Percentiles rank a stretch among this genome's conserved stretches.
phyloP scores from a whole-genome alignment of 805 yeast genomes.

The Myxozyma sirexii region DNA sequence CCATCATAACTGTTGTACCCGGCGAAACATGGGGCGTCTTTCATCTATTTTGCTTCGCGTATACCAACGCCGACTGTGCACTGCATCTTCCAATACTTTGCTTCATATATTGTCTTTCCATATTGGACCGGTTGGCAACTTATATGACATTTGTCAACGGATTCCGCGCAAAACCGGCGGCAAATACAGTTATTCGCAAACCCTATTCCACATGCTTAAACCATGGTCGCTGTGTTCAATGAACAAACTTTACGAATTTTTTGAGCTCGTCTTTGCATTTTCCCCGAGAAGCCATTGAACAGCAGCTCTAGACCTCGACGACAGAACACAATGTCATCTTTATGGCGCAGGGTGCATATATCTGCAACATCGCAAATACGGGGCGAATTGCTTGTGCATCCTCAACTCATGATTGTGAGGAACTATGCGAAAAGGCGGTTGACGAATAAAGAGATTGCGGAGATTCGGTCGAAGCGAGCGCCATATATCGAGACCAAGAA shows the following conservation, averaged over 20 bases:
- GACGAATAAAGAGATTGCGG: constrained; percentile 19
- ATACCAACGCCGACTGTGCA: too few species aligned
- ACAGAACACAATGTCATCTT: neutral
- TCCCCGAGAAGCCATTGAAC: neutral
- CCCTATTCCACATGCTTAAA: neutral
- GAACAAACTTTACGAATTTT: neutral
- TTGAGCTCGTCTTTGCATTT: neutral
- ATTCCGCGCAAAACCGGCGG: too few species aligned
- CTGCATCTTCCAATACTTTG: too few species aligned
- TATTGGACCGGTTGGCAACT: too few species aligned
- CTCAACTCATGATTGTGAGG: constrained; percentile 3
- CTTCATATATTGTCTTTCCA: too few species aligned
- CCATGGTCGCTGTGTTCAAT: too few species aligned
- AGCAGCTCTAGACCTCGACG: neutral
- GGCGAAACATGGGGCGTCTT: too few species aligned
- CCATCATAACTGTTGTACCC: too few species aligned
- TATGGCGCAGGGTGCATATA: neutral
- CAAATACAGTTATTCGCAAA: too few species aligned
- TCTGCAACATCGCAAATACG: neutral
- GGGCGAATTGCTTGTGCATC: neutral
- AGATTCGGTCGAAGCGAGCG: constrained; percentile 19
- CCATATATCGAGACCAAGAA: constrained; percentile 24
- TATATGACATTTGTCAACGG: too few species aligned
- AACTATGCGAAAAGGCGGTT: constrained; percentile 6
- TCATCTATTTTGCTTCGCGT: too few species aligned